phyloP scores from a whole-genome alignment of 2,329 filamentous ascomycete species.

The Fusarium sp. region DNA sequence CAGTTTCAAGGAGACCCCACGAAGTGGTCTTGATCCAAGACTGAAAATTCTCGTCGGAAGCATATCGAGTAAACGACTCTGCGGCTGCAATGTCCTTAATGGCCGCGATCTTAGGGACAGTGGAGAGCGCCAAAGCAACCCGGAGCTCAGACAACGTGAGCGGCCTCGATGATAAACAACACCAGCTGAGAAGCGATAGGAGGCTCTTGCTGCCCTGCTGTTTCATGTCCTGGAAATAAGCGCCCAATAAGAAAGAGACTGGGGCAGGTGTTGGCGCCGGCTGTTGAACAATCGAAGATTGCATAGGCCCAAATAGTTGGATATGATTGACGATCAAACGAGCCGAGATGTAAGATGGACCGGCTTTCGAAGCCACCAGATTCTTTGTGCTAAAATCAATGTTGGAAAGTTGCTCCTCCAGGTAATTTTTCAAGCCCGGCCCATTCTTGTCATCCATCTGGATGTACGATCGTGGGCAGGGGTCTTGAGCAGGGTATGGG shows the following conservation, averaged over 20 bases:
- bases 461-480: not conserved
- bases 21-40: constrained; percentile 10
- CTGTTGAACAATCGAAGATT: constrained; percentile 7
- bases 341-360: constrained; percentile 1
- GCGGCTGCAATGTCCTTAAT: not conserved
- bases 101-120: not conserved
- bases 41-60: constrained; percentile 4
- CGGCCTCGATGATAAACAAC: not conserved
- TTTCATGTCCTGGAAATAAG: constrained; percentile 10
- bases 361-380: not conserved
- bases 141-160: not conserved
- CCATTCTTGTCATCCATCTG: constrained; percentile 7
- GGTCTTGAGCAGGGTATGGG: not conserved
- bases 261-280: not conserved
- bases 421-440: not conserved
- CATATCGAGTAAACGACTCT: not conserved
- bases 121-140: not conserved
- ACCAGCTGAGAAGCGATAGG: not conserved
- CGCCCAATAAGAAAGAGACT: not conserved
- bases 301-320: not conserved
- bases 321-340: constrained; percentile 2
- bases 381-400: not conserved
- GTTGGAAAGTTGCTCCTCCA: not conserved
- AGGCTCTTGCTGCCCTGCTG: not conserved
- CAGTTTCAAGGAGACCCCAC: constrained; percentile 4